phyloP scores from a whole-genome alignment of 2,329 filamentous ascomycete species.

The Lanzia echinophila region DNA sequence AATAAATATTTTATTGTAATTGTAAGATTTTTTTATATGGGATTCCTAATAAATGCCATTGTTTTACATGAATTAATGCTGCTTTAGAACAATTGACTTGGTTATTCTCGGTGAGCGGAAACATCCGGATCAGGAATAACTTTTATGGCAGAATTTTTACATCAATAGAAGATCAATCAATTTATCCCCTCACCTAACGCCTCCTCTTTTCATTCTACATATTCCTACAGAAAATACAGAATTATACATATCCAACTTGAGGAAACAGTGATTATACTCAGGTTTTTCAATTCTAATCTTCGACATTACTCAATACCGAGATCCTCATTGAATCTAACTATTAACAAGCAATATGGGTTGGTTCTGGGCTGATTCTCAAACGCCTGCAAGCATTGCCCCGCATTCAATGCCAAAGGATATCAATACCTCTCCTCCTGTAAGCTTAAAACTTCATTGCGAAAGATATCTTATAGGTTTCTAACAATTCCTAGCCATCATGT shows the following conservation, averaged over 20 bases:
- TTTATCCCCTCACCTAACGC: background rate
- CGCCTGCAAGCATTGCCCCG: constrained; percentile 17
- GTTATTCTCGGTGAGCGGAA: constrained; percentile 1
- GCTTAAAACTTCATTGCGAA: background rate
- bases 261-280: no score
- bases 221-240: background rate
- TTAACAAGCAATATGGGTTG: constrained; percentile 25
- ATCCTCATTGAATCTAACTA: background rate
- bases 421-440: constrained; percentile 24
- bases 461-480: background rate
- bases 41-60: no score
- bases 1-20: no score
- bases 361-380: constrained; percentile 28
- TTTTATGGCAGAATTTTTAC: background rate
- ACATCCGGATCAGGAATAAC: background rate
- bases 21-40: no score
- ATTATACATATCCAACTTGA: no score
- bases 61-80: no score
- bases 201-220: background rate
- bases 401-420: constrained; percentile 20
- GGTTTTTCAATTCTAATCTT: no score
- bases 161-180: background rate
- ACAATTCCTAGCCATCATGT: constrained; percentile 50
- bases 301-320: no score
- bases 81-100: background rate